A percentile compares a stretch with the other conserved stretches of the same genome.
phyloP scores from a whole-genome alignment of 768 basidiomycete species.

The Lentinula boryana region DNA sequence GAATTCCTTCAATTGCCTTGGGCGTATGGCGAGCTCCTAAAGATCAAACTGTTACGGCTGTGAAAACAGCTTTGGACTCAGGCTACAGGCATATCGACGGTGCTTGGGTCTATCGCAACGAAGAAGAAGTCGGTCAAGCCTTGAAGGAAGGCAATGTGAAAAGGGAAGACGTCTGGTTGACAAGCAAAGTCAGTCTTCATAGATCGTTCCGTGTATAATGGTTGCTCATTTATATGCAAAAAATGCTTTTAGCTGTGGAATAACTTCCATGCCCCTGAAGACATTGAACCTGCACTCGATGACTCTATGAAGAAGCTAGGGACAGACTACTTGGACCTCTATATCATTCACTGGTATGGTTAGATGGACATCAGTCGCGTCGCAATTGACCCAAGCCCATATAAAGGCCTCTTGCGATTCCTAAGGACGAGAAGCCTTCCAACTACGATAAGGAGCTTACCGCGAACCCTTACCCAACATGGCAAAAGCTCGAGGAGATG shows the following conservation, averaged over 20 bases:
- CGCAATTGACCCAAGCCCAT: not conserved
- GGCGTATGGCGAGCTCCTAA: slow-evolving; percentile 58
- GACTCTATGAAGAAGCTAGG: slow-evolving; percentile 57
- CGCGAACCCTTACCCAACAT: slow-evolving; percentile 69
- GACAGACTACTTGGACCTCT: slow-evolving; percentile 72
- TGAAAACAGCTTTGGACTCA: slow-evolving; percentile 41
- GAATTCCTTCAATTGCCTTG: slow-evolving; percentile 62
- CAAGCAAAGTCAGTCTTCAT: slow-evolving; percentile 16
- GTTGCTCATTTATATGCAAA: not conserved
- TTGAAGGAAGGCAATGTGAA: slow-evolving; percentile 52
- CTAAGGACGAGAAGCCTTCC: slow-evolving; percentile 35
- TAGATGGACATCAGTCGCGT: not conserved
- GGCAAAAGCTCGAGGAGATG: slow-evolving; percentile 75
- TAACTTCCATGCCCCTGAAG: slow-evolving; percentile 66
- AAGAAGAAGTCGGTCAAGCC: slow-evolving; percentile 63
- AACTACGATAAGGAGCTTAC: slow-evolving; percentile 53
- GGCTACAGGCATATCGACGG: slow-evolving; percentile 74
- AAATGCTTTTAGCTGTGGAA: slow-evolving; percentile 55
- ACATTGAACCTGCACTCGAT: slow-evolving; percentile 62
- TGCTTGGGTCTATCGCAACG: slow-evolving; percentile 72
- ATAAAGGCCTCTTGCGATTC: slow-evolving; percentile 61
- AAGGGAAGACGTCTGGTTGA: slow-evolving; percentile 63
- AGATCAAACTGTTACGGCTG: slow-evolving; percentile 47
- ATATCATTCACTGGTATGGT: slow-evolving; percentile 71
- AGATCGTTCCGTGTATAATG: not conserved